Evolutionary conservation across 2,329 filamentous ascomycete species (phyloP).

Genomic region (Trichophyton benhamiae): DNA sequence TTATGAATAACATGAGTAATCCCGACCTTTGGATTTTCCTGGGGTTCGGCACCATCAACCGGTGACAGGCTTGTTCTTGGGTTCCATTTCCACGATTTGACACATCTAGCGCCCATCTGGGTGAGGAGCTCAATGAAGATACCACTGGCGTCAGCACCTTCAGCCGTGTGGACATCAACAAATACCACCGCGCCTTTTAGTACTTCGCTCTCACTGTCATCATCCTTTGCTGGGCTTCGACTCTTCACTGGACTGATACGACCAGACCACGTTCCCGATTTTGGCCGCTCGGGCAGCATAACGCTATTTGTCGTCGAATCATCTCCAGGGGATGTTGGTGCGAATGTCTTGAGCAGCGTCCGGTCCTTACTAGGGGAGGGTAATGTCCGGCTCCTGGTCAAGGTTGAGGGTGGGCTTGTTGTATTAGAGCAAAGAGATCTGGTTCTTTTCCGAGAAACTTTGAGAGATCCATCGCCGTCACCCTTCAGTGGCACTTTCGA

Average conservation of each 20-base stretch:
- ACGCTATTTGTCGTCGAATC: not conserved
- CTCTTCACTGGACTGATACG: conserved; percentile 19
- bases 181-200: conserved; percentile 64
- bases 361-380: conserved; percentile 18
- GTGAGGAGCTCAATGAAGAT: conserved; percentile 68
- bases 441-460: conserved; percentile 35
- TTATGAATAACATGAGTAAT: conserved; percentile 88
- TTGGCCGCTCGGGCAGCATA: conserved; percentile 12
- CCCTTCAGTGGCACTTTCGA: conserved; percentile 66
- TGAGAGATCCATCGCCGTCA: conserved; percentile 41
- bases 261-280: not conserved
- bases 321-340: not conserved
- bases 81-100: conserved; percentile 66
- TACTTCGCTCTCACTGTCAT: conserved; percentile 25
- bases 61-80: conserved; percentile 36
- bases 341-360: conserved; percentile 8
- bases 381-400: conserved; percentile 17
- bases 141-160: conserved; percentile 68
- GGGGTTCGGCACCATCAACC: conserved; percentile 22
- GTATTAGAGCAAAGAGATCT: conserved; percentile 42
- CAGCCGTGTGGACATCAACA: conserved; percentile 71
- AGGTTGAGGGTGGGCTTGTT: conserved; percentile 23
- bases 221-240: conserved; percentile 17
- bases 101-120: conserved; percentile 69
- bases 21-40: conserved; percentile 44